A percentile compares a stretch with the other conserved stretches of the same genome.
Conservation (phyloP, 2,329 filamentous ascomycete genomes). For the Colletotrichum cuscutae region DNA sequence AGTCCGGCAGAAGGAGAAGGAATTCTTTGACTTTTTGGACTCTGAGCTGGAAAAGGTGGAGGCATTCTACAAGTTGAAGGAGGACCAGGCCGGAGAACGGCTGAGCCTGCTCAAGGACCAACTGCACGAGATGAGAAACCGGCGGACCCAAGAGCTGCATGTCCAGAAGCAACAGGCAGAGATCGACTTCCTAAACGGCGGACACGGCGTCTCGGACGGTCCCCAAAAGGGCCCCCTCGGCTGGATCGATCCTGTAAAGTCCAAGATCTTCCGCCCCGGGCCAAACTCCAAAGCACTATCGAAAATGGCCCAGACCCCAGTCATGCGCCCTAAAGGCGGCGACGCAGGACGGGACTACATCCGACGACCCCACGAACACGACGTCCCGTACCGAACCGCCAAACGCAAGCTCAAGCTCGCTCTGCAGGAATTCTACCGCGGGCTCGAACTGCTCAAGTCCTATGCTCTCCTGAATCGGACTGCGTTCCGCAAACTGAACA, state of each 20-base stretch:
- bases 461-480: slow-evolving; percentile 92
- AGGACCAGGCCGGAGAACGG: slow-evolving; percentile 82
- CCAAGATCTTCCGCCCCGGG: slow-evolving; percentile 64
- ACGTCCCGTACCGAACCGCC: slow-evolving; percentile 85
- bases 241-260: slow-evolving; percentile 66
- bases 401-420: slow-evolving; percentile 93
- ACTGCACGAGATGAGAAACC: slow-evolving; percentile 91
- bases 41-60: slow-evolving; percentile 91
- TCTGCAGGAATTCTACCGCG: slow-evolving; percentile 91
- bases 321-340: slow-evolving; percentile 44
- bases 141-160: slow-evolving; percentile 77
- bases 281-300: slow-evolving; percentile 70
- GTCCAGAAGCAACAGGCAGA: slow-evolving; percentile 50
- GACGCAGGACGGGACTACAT: slow-evolving; percentile 60
- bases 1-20: slow-evolving; percentile 78
- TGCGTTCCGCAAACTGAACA: slow-evolving; percentile 96
- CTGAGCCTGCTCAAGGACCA: slow-evolving; percentile 80
- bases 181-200: slow-evolving; percentile 38
- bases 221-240: slow-evolving; percentile 36
- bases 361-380: slow-evolving; percentile 61
- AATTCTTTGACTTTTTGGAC: slow-evolving; percentile 90
- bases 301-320: slow-evolving; percentile 63
- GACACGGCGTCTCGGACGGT: slow-evolving; percentile 42
- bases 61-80: slow-evolving; percentile 86
- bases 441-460: slow-evolving; percentile 89